Evolutionary conservation across 2,329 filamentous ascomycete species (phyloP).

Genomic region (Ascochyta clinopodiicola): DNA sequence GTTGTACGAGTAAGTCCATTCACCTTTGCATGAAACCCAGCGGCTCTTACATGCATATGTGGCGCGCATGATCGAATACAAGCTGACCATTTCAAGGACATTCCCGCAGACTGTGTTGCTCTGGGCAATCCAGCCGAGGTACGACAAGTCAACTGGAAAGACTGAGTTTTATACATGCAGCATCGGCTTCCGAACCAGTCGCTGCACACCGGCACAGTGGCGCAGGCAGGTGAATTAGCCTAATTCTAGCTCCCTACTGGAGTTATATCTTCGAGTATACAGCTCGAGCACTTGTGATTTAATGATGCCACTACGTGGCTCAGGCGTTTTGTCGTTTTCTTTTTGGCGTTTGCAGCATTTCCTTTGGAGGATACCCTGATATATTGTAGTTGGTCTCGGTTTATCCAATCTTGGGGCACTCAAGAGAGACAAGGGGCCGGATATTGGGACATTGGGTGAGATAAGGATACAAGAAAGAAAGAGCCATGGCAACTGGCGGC

Average conservation of each 20-base stretch:
- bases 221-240: not conserved
- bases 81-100: slow-evolving; percentile 48
- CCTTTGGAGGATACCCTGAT: slow-evolving; percentile 37
- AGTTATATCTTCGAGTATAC: not conserved
- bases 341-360: slow-evolving; percentile 8
- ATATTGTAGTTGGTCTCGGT: slow-evolving; percentile 6
- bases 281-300: not conserved
- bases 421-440: not conserved
- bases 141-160: slow-evolving; percentile 26
- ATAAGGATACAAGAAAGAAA: not conserved
- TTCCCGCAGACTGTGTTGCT: slow-evolving; percentile 55
- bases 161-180: not conserved
- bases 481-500: no score
- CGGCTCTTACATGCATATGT: no score
- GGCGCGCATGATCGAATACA: not conserved
- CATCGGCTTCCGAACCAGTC: not conserved
- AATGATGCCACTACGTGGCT: slow-evolving; percentile 4
- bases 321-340: not conserved
- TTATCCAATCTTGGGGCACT: slow-evolving; percentile 2
- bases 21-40: not conserved
- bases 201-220: no score
- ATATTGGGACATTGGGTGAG: slow-evolving; percentile 4
- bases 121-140: slow-evolving; percentile 56
- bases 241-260: not conserved
- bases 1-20: slow-evolving; percentile 58